A percentile compares a stretch with the other conserved stretches of the same genome.
Evolutionary conservation across 495 filamentous ascomycete genomes (phyloP).

Genomic region (Usnea hakonensis): DNA sequence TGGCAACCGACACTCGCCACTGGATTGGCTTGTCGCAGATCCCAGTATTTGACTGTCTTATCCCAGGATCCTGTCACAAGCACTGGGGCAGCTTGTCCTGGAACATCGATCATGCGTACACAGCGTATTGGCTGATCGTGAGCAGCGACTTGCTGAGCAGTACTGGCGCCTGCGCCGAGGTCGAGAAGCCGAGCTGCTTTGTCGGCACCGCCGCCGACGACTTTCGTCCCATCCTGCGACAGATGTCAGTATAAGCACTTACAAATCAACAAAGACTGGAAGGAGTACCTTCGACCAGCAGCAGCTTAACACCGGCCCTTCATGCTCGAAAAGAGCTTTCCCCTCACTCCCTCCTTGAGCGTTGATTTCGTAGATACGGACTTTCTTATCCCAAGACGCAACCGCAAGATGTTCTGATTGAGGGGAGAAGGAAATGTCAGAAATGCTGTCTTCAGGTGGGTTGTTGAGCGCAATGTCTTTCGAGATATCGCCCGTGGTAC

Average conservation of each 20-base stretch:
- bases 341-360: slow-evolving; percentile 61
- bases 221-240: slow-evolving; percentile 58
- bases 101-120: slow-evolving; percentile 65
- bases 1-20: slow-evolving; percentile 59
- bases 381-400: slow-evolving; percentile 88
- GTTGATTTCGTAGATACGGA: slow-evolving; percentile 85
- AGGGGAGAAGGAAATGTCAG: slow-evolving; percentile 75
- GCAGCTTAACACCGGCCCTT: slow-evolving; percentile 67
- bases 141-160: slow-evolving; percentile 56
- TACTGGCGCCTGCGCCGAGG: slow-evolving; percentile 47
- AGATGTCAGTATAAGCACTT: slow-evolving; percentile 4
- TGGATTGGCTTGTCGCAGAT: slow-evolving; percentile 59
- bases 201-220: slow-evolving; percentile 77
- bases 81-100: slow-evolving; percentile 48
- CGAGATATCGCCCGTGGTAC: slow-evolving; percentile 81
- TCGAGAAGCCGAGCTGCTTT: slow-evolving; percentile 77
- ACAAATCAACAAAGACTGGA: neutral
- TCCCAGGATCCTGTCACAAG: slow-evolving; percentile 92
- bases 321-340: slow-evolving; percentile 70
- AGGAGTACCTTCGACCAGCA: slow-evolving; percentile 73
- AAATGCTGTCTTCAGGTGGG: slow-evolving; percentile 80
- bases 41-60: slow-evolving; percentile 94
- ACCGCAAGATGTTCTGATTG: slow-evolving; percentile 71
- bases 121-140: slow-evolving; percentile 75
- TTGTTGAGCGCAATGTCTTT: slow-evolving; percentile 73